Evolutionary conservation across 495 filamentous ascomycete genomes (phyloP), one percentile per base, ranked within the genome.

Genomic region (Aspergillus carlsbadensis): DNA sequence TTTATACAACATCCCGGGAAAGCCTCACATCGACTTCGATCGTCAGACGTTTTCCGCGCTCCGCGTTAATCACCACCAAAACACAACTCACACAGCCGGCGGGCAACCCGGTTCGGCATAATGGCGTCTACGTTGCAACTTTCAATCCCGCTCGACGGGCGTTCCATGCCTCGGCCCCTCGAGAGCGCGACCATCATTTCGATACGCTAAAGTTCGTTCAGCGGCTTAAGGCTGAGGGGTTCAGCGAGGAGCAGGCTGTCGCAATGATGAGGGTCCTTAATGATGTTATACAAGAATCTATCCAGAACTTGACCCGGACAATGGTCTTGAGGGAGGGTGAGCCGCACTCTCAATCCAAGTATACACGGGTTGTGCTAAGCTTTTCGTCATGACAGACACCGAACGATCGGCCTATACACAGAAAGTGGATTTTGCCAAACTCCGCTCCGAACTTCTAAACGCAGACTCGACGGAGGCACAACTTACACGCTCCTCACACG

Each of bases 341-440:
- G 64, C 56, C 2, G 37, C 20, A 29, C 53, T 20, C 39, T 21
- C 2, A 4, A 7, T 52, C 2, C 2, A 11, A 31, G 31, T 6
- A 11, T 53, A 13, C 10, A 17, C 8, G 41, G 31, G 33, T 17
- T 7, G 39, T 41, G 11, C 33, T 48, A 26, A 20, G 24, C 21
- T 44, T 51, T 26, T 54, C 39, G 17, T 52, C 4, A 18, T n/a
- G 40, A 20, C 40, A 82, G 80, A 82, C 53, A 77, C 80, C 41
- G 80, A 81, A 60, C 61, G 78, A 61, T 87, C 90, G 6, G 95
- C 91, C 2, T 99, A 99, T 74, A 96, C 92, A 0, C 95, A 98
- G 67, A 98, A 98, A 72, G 95, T 99, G 53, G 94, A 99, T 75
- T 98, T 99, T 64, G 91, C 94, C n/a, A 96, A 98, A 78, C 85